A percentile compares a stretch with the other conserved stretches of the same genome.
phyloP scores from a whole-genome alignment of 352 stramenopile species.

The Halophytophthora batemanensis region DNA sequence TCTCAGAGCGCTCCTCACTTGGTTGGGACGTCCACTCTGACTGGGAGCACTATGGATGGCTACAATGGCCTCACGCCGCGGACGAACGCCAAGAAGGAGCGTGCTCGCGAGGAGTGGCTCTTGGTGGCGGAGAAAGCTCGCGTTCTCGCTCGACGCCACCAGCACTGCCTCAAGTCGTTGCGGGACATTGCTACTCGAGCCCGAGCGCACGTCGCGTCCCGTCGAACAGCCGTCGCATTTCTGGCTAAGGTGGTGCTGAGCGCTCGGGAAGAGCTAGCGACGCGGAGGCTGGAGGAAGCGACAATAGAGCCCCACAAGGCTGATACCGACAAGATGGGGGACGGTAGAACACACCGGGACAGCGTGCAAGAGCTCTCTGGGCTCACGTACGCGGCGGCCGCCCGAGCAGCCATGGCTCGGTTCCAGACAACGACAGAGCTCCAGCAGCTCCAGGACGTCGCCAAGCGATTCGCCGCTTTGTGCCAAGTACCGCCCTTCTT shows the following conservation, averaged over 20 bases:
- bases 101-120: constrained; percentile 30
- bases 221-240: constrained; percentile 22
- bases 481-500: constrained; percentile 27
- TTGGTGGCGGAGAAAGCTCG: constrained; percentile 42
- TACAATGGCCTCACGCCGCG: constrained; percentile 16
- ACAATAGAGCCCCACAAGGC: constrained; percentile 4
- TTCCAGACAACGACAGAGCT: constrained; percentile 20
- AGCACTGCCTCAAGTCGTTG: constrained; percentile 44
- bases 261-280: constrained; percentile 13
- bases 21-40: neutral
- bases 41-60: constrained; percentile 1
- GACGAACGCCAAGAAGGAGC: constrained; percentile 19
- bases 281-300: constrained; percentile 12
- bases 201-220: constrained; percentile 20
- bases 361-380: constrained; percentile 11
- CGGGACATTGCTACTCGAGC: constrained; percentile 42
- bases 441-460: constrained; percentile 33
- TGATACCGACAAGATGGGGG: neutral
- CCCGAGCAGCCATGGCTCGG: constrained; percentile 19
- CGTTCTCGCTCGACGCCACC: constrained; percentile 43
- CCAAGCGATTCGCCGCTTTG: constrained; percentile 21
- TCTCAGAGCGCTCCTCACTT: constrained; percentile 9
- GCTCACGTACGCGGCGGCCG: constrained; percentile 16
- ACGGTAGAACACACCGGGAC: constrained; percentile 1
- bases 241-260: constrained; percentile 21